Base-by-base conservation (phyloP, 1,139 yeast genomes). In the Nadsonia starkeyi-henricii region DNA sequence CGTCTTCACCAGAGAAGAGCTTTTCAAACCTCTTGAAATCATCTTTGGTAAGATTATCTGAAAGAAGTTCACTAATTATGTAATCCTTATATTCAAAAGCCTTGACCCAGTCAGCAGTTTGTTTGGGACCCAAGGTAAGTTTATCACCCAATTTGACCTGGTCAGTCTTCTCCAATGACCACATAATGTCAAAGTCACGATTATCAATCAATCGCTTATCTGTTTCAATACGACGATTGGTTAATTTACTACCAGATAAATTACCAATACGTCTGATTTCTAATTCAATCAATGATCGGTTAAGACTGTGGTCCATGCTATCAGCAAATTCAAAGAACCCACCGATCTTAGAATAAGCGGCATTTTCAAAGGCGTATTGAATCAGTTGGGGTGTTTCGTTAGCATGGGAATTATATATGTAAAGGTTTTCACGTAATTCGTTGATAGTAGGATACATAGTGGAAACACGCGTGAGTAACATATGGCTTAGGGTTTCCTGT, bases 401-500 rank as follows among this genome's bases (percentile, higher is more conserved):
- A 41, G 71, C 72, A 71, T 49, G 79, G 68, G 72, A 63, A 57
- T 81, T 81, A 51, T 80, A 73, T 4, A 71, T 57, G 17, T 57
- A 48, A 1, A 61, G 58, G 1, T 58, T 58, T 7, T 54, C 49
- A 20, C 53, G 21, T 30, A 47, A 47, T 3, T 46, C 50, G 9
- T 45, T 39, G 20, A 57, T 55, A 12, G 59, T 55, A 3, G 79
- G 77, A 44, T 55, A 59, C 2, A 68, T 56, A 0, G 78, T 59
- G 0, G 78, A 65, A 20, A 68, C 56, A 46, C 85, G 69, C 0
- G 78, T 70, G 7, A 71, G 60, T 15, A 84, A 60, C 52, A 73
- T 70, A 54, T 82, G 80, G 17, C 80, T 74, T 48, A 88, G 64
- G 0, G 91, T 78, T 59, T 91, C 97, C 53, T 75, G 71, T 63